phyloP scores from a whole-genome alignment of 164 flowering plant species.

The Sedum album region DNA sequence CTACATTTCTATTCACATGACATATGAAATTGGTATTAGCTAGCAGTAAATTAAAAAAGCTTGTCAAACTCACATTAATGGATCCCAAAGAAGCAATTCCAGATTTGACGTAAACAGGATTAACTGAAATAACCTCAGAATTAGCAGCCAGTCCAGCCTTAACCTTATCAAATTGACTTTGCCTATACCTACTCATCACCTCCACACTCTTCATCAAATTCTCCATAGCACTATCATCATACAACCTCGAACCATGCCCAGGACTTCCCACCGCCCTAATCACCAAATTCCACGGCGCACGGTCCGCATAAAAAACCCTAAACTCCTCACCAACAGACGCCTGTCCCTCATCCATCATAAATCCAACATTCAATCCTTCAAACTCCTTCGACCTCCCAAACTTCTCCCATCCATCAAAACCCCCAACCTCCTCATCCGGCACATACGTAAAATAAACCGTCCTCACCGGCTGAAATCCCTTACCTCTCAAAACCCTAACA shows the following conservation, averaged over 20 bases:
- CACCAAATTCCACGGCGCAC: slow-evolving; percentile 57
- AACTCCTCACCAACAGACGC: slow-evolving; percentile 54
- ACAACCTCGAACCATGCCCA: slow-evolving; percentile 85
- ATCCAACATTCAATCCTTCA: slow-evolving; percentile 62
- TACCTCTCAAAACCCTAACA: slow-evolving; percentile 32
- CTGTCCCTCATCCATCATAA: slow-evolving; percentile 88
- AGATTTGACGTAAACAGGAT: slow-evolving; percentile 73
- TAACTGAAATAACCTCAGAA: slow-evolving; percentile 82
- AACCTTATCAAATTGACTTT: slow-evolving; percentile 63
- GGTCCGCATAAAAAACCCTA: slow-evolving; percentile 79
- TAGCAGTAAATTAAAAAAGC: neutral
- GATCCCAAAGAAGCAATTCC: slow-evolving; percentile 67
- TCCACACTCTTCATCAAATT: slow-evolving; percentile 88
- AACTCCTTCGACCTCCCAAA: slow-evolving; percentile 56
- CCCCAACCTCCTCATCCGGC: slow-evolving; percentile 94
- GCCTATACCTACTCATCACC: slow-evolving; percentile 52
- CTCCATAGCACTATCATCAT: slow-evolving; percentile 77
- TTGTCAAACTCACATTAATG: slow-evolving; percentile 32
- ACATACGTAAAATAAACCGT: slow-evolving; percentile 57
- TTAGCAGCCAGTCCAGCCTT: slow-evolving; percentile 59
- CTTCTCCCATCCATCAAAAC: slow-evolving; percentile 53
- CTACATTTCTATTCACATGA: neutral
- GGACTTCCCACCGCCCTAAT: slow-evolving; percentile 66
- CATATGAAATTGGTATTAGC: no score
- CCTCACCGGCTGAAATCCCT: slow-evolving; percentile 28